These are phyloP conservation scores for Cladophialophora yegresii DNA, from an alignment of 2,329 filamentous ascomycete genomes.

Conservation along the genomic window DNA sequence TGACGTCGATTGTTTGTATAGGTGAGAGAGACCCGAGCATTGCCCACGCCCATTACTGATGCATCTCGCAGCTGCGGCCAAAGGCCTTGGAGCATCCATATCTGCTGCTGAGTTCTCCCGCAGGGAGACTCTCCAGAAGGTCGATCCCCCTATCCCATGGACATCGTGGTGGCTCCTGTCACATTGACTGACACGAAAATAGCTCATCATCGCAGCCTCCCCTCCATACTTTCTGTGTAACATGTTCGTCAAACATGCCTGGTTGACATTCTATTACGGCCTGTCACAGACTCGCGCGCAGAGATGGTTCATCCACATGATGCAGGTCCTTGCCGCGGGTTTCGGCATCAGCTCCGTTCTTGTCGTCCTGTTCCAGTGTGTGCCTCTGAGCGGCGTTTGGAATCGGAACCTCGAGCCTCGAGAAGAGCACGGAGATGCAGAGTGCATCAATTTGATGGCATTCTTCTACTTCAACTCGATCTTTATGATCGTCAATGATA, in stretches of 20 bases:
- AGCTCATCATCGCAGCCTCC: slow-evolving; percentile 28
- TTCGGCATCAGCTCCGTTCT: slow-evolving; percentile 32
- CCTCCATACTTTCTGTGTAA: slow-evolving; percentile 34
- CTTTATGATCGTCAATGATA: slow-evolving; percentile 32
- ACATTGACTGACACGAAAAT: slow-evolving; percentile 10
- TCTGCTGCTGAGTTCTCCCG: slow-evolving; percentile 21
- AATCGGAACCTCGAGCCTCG: not conserved
- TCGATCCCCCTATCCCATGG: not conserved
- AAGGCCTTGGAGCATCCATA: slow-evolving; percentile 28
- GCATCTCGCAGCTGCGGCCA: slow-evolving; percentile 24
- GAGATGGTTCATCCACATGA: slow-evolving; percentile 28
- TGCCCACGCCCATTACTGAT: slow-evolving; percentile 8
- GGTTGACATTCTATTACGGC: slow-evolving; percentile 33
- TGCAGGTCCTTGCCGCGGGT: slow-evolving; percentile 23
- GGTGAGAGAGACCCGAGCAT: slow-evolving; percentile 16
- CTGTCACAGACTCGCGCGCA: slow-evolving; percentile 27
- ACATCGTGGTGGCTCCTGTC: not conserved
- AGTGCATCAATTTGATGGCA: slow-evolving; percentile 27
- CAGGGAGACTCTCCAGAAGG: slow-evolving; percentile 28
- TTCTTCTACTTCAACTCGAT: slow-evolving; percentile 31
- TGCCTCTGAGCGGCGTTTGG: slow-evolving; percentile 24
- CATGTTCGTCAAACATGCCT: slow-evolving; percentile 34
- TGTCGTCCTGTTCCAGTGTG: slow-evolving; percentile 26
- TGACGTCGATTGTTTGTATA: slow-evolving; percentile 28
- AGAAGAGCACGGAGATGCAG: not conserved